Evolutionary conservation across 176 grass and related monocot genomes (phyloP), one percentile per base, ranked within the genome.

Genomic region (Hyparrhenia diplandra): DNA sequence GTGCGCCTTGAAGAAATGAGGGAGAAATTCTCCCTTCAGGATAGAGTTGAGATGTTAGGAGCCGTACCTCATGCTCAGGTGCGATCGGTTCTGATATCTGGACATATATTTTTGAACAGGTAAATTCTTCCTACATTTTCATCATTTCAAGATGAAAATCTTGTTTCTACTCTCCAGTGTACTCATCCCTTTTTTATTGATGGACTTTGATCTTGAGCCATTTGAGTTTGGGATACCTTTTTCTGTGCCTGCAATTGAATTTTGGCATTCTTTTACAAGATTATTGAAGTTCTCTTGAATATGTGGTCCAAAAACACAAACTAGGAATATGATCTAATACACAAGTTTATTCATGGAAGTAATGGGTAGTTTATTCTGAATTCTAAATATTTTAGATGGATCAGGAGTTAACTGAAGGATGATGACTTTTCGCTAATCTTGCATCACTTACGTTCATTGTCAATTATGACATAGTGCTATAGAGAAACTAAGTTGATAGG

Each of bases 31-130:
- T 94, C 95, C 86, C 88, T 97, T 77, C 95, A 98, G 79, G 95
- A 98, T 83, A 91, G 92, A 92, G 92, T 98, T 78, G 90, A 98
- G 59, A 98, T 98, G 95, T 82, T 98, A 83, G 95, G 92, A 24
- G 95, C 90, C 82, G 95, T 98, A 34, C 95, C 92, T 74, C 95
- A 98, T 94, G 86, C 92, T 89, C 92, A 94, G 86, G 95, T 97
- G 42, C 90, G 83, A 68, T 94, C 90, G 63, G 92, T 98, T 87
- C 88, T 98, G 37, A 98, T 98, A 45, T 94, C 88, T 64, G 95
- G 95, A 64, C 95, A 98, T 78, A 98, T 98, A 81, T 98, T 98
- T 87, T 81, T 98, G 64, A 98, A 98, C 65, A 97, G 92, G 94
- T 94, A 16, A 43, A 76, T 30, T 74, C 82, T 37, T 83, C 82